Base-by-base conservation (phyloP, 2,329 filamentous ascomycete genomes). In the Aureobasidium subglaciale region DNA sequence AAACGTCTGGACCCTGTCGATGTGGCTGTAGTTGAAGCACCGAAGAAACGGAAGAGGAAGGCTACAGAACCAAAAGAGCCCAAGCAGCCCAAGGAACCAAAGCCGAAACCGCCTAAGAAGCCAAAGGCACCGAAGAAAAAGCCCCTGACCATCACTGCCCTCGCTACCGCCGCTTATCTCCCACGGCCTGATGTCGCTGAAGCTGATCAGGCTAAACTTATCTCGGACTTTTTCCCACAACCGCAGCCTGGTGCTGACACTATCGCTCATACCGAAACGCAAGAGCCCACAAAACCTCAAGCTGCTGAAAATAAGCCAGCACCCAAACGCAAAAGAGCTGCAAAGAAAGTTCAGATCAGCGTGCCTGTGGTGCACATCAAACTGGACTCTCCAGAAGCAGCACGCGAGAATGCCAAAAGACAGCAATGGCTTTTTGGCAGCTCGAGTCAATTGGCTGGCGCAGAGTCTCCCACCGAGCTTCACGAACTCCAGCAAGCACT, bases 381-480 rank as follows among this genome's bases (percentile, higher is more conserved):
- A 32, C 32, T 60, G 13, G 49, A 58, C 18, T 50, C 55, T 27
- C 59, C 59, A 25, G 42, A 56, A 41, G 54, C 53, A 20, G 90
- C 88, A 1, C 70, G 85, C 40, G 80, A 80, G 52, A 79, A 86
- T 61, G 79, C 87, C 13, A 76, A 80, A 3, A 75, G 79, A 1
- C 90, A 93, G 66, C 83, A 90, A 58, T 88, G 91, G 64, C 72
- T 95, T 0, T 95, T 95, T 70, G 90, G 89, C 1, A 93, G 89
- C 0, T 91, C 87, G 1, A 95, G 90, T 67, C 90, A 95, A 67
- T 72, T 95, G 22, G 86, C 85, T 13, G 74, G 79, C 55, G 87
- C 90, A 56, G 82, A 90, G 32, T 88, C 86, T 0, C 86, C 87
- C 0, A 80, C 79, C 0, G 78, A 84, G 22, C 68, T 88, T 15